Conservation (phyloP, 83 land plant genomes). For the Picea abies region DNA sequence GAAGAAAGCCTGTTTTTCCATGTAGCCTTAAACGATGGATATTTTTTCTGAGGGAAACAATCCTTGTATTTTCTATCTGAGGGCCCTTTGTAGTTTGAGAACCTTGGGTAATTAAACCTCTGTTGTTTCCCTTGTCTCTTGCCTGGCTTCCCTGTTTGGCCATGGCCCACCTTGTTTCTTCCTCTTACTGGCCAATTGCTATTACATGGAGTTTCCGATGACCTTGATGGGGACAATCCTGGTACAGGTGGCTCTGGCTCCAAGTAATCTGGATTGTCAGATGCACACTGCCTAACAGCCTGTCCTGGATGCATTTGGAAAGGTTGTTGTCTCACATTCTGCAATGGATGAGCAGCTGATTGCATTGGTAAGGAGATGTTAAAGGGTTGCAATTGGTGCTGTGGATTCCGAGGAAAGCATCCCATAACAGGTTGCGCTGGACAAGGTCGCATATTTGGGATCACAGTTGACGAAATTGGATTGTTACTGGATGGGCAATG, state of each 20-base stretch:
- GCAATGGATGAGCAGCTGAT: not conserved
- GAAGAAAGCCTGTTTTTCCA: conserved; percentile 8
- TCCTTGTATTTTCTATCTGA: conserved; percentile 7
- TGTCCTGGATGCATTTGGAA: conserved; percentile 4
- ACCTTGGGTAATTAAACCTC: not conserved
- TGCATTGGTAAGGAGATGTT: not conserved
- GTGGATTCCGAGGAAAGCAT: not conserved
- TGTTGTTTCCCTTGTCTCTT: conserved; percentile 8
- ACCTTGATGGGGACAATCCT: conserved; percentile 9
- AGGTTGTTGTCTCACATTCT: not conserved
- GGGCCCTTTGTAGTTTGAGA: conserved; percentile 12
- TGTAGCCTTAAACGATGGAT: not conserved
- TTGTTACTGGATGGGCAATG: not conserved
- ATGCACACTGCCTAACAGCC: not conserved
- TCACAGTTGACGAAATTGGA: not conserved
- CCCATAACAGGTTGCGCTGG: not conserved
- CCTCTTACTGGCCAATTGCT: not conserved
- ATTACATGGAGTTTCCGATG: not conserved
- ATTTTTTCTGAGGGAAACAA: conserved; percentile 8
- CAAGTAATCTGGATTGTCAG: not conserved
- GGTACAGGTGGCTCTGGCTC: conserved; percentile 14
- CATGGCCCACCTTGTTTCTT: not conserved
- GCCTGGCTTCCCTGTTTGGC: not conserved
- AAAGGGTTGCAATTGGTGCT: not conserved
- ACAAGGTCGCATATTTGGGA: conserved; percentile 9